A percentile compares a stretch with the other conserved stretches of the same genome.
Evolutionary conservation across 2,329 filamentous ascomycete genomes (phyloP).

Genomic region (Arthrocladium fulminans): DNA sequence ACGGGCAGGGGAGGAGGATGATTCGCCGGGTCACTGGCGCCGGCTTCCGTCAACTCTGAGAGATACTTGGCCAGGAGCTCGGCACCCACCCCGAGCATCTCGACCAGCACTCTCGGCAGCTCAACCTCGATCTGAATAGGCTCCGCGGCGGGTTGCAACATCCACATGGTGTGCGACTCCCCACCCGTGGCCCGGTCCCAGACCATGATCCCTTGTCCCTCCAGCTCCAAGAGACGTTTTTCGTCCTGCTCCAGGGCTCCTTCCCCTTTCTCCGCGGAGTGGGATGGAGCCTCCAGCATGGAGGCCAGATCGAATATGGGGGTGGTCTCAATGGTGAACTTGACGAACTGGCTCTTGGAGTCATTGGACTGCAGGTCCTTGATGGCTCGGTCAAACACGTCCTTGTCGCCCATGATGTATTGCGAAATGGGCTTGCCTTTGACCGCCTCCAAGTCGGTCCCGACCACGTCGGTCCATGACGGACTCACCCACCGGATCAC

Average conservation of each 20-base stretch:
- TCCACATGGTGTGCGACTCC: constrained; percentile 92
- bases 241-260: constrained; percentile 27
- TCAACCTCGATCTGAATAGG: constrained; percentile 94
- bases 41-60: constrained; percentile 76
- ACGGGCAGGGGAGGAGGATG: constrained; percentile 76
- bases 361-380: constrained; percentile 89
- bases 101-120: constrained; percentile 77
- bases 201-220: constrained; percentile 97
- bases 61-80: constrained; percentile 92
- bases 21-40: constrained; percentile 62
- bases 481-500: constrained; percentile 92
- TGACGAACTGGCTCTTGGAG: constrained; percentile 80
- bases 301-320: constrained; percentile 55
- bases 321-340: constrained; percentile 65
- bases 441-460: constrained; percentile 63
- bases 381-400: constrained; percentile 71
- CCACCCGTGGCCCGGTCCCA: constrained; percentile 80
- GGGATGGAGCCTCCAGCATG: constrained; percentile 19
- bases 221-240: constrained; percentile 56
- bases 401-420: constrained; percentile 69
- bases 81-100: constrained; percentile 86
- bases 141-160: constrained; percentile 84
- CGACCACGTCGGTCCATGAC: constrained; percentile 89
- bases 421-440: constrained; percentile 71
- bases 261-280: constrained; percentile 20